A percentile compares a stretch with the other conserved stretches of the same genome.
Conservation (phyloP, 805 yeast genomes). For the Kluyveromyces lactis region DNA sequence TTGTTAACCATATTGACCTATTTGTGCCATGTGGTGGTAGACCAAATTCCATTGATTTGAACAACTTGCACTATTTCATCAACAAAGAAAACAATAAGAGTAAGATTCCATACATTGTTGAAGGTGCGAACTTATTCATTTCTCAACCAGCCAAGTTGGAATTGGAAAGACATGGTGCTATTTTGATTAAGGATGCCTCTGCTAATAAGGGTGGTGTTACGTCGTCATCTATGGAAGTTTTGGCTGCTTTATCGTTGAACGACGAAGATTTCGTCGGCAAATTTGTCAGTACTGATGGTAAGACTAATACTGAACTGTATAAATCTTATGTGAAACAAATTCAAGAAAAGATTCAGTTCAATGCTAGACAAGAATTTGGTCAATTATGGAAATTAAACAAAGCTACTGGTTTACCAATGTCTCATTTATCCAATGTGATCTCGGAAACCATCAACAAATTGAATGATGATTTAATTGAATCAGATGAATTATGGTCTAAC, state of each 20-base stretch:
- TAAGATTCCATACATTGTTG: slow-evolving; percentile 80
- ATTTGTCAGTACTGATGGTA: slow-evolving; percentile 53
- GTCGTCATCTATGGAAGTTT: slow-evolving; percentile 88
- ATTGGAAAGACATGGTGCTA: slow-evolving; percentile 78
- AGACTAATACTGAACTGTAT: slow-evolving; percentile 63
- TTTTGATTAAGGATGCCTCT: slow-evolving; percentile 90
- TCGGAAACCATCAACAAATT: slow-evolving; percentile 77
- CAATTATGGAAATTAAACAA: slow-evolving; percentile 74
- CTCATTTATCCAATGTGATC: slow-evolving; percentile 71
- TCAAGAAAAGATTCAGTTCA: slow-evolving; percentile 62
- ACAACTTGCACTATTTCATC: slow-evolving; percentile 65
- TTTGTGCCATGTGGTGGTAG: slow-evolving; percentile 99
- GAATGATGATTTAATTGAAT: slow-evolving; percentile 75
- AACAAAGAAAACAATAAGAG: slow-evolving; percentile 70
- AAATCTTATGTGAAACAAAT: slow-evolving; percentile 77
- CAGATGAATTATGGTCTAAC: slow-evolving; percentile 76
- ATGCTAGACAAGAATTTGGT: slow-evolving; percentile 80
- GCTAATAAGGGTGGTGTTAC: slow-evolving; percentile 99
- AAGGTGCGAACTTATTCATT: slow-evolving; percentile 94
- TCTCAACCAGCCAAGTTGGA: slow-evolving; percentile 88
- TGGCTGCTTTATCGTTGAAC: slow-evolving; percentile 86
- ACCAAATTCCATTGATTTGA: slow-evolving; percentile 89
- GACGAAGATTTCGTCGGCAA: slow-evolving; percentile 71
- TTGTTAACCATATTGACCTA: slow-evolving; percentile 59
- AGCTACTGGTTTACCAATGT: slow-evolving; percentile 50